phyloP scores from a whole-genome alignment of 2,329 filamentous ascomycete species.

The Ramichloridium luteum region DNA sequence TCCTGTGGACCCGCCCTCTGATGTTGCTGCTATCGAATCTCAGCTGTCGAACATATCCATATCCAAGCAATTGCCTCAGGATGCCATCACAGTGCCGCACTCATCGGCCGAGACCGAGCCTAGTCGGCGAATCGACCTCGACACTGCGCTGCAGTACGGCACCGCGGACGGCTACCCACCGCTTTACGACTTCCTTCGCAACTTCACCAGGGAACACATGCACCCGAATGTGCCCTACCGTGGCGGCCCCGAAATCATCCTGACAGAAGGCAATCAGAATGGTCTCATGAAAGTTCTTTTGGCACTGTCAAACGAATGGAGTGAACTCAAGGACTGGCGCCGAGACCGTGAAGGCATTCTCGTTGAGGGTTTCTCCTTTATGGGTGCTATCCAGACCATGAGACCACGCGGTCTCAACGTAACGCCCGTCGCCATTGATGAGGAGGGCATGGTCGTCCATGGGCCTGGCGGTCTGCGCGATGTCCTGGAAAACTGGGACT shows the following conservation, averaged over 20 bases:
- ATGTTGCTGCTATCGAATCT: constrained; percentile 23
- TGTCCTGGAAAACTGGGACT: constrained; percentile 73
- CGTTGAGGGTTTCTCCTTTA: constrained; percentile 70
- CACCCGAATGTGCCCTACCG: constrained; percentile 73
- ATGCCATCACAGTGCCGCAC: constrained; percentile 57
- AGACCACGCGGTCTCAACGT: constrained; percentile 59
- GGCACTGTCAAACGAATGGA: constrained; percentile 65
- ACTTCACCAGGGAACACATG: constrained; percentile 63
- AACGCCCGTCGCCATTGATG: constrained; percentile 62
- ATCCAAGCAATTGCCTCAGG: constrained; percentile 21
- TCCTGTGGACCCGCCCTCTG: constrained; percentile 37
- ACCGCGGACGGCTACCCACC: constrained; percentile 71
- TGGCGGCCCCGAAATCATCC: constrained; percentile 61
- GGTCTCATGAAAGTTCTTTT: constrained; percentile 69
- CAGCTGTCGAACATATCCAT: constrained; percentile 10
- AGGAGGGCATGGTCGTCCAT: constrained; percentile 62
- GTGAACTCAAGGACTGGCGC: constrained; percentile 52
- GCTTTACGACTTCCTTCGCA: constrained; percentile 62
- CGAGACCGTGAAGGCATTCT: constrained; percentile 63
- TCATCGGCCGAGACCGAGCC: constrained; percentile 46
- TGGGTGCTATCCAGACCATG: constrained; percentile 58
- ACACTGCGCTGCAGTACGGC: constrained; percentile 77
- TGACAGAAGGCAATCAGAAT: constrained; percentile 76
- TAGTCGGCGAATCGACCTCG: constrained; percentile 62
- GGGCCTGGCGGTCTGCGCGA: constrained; percentile 65